A percentile compares a stretch with the other conserved stretches of the same genome.
These are phyloP conservation scores for Coemansia sp. DNA, from an alignment of 192 early-diverging fungal species.

Conservation along the genomic window DNA sequence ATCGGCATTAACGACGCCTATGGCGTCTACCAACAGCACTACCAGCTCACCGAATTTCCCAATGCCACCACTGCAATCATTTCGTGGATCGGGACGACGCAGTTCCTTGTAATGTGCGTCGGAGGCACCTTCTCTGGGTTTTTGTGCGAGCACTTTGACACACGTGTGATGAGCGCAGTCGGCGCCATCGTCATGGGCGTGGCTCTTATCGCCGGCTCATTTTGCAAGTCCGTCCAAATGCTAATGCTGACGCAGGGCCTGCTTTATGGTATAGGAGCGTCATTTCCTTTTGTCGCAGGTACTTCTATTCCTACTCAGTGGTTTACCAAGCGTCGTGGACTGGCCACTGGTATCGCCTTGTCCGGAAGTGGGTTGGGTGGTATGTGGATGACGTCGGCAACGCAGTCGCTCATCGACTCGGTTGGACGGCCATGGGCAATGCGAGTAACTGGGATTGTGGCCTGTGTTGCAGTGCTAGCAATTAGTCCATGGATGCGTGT, in stretches of 20 bases:
- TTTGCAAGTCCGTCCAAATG: conserved; percentile 35
- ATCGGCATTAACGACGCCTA: conserved; percentile 55
- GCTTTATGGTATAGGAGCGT: conserved; percentile 52
- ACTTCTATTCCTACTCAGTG: conserved; percentile 52
- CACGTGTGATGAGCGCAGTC: conserved; percentile 37
- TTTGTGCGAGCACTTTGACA: conserved; percentile 53
- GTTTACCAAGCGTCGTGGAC: conserved; percentile 52
- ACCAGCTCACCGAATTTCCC: conserved; percentile 49
- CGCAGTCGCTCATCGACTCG: conserved; percentile 39
- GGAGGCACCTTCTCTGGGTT: conserved; percentile 48
- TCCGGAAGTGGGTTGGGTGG: conserved; percentile 56
- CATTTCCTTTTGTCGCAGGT: conserved; percentile 53
- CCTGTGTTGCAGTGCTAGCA: conserved; percentile 39
- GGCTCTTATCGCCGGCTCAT: conserved; percentile 45
- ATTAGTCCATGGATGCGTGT: conserved; percentile 54
- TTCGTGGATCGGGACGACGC: conserved; percentile 53
- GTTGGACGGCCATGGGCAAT: conserved; percentile 57
- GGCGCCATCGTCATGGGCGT: conserved; percentile 49
- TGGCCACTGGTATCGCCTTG: conserved; percentile 57
- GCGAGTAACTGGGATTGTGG: conserved; percentile 53
- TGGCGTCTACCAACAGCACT: conserved; percentile 54
- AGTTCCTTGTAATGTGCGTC: conserved; percentile 44
- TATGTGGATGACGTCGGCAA: conserved; percentile 57
- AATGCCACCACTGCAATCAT: conserved; percentile 36
- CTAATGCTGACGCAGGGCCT: conserved; percentile 56